Evolutionary conservation across 1,139 yeast species (phyloP), one percentile per base, ranked within the genome.

Genomic region (Pneumocystis wakefieldiae): DNA sequence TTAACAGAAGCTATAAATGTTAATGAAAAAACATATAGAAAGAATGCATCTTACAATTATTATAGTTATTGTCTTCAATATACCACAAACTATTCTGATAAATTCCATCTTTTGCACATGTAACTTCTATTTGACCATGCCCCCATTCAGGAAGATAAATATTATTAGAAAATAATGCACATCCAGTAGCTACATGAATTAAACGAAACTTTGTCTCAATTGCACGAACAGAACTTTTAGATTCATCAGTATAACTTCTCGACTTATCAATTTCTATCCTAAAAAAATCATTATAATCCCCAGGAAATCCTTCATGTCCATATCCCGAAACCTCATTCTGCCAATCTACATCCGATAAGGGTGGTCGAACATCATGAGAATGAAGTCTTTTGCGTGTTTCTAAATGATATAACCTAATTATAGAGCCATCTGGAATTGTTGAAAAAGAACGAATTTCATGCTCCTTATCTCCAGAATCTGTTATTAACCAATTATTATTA

Each of bases 251-350:
- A 60, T 75, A 77, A 48, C 92, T 79, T 69, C 78, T 74, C 64
- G 80, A 77, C 69, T 82, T 77, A 66, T 87, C 87, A 70, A 94
- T 87, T 76, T 92, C 97, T 65, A 94, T 87, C 66, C 88, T 78
- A 77, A 91, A 94, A 75, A 90, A 94, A 76, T 94, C 99, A 75
- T 94, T 94, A 68, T 91, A 88, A 76, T 94, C 98, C 72, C 98
- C 98, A 28, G 74, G 83, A 71, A 92, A 94, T 5, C 95, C 97
- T 62, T 86, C 88, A 72, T 76, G 87, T 24, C 99, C 99, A 73
- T 94, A 94, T 73, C 89, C 84, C 19, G 95, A 83, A 36, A 83
- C 95, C 77, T 94, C 99, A 75, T 88, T 88, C 76, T 90, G 95
- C 95, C 97, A 94, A 72, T 92, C 98, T 69, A 85, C 85, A 73